Percentiles rank a stretch among this genome's conserved stretches.
These are phyloP conservation scores for Pythium scleroteichum DNA, from an alignment of 352 stramenopile genomes.

Conservation along the genomic window DNA sequence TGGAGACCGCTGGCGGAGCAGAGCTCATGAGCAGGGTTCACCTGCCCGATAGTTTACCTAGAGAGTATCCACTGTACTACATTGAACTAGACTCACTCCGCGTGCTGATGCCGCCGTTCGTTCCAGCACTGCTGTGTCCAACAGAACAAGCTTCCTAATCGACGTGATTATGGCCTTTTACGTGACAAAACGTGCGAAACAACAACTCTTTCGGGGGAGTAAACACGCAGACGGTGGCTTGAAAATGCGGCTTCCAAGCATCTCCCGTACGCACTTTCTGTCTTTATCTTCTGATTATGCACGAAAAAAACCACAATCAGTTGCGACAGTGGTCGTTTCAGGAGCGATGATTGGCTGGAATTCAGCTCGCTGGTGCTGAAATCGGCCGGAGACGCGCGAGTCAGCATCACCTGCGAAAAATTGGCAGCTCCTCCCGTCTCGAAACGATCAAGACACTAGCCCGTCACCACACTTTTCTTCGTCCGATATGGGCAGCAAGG, in stretches of 20 bases:
- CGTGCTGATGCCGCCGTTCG: not conserved
- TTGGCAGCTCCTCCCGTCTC: not conserved
- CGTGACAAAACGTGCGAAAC: not conserved
- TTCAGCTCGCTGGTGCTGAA: not conserved
- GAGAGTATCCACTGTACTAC: not conserved
- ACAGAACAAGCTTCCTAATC: slow-evolving; percentile 1
- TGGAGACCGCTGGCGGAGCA: too few species aligned
- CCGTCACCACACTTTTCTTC: not conserved
- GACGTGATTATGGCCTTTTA: not conserved
- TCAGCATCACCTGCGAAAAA: slow-evolving; percentile 11
- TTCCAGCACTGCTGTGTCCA: not conserved
- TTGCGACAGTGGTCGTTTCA: slow-evolving; percentile 8
- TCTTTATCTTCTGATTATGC: slow-evolving; percentile 9
- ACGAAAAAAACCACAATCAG: slow-evolving; percentile 8
- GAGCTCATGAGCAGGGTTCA: too few species aligned
- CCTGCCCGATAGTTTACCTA: not conserved
- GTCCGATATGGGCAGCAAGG: slow-evolving; percentile 19
- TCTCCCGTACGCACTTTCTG: slow-evolving; percentile 9
- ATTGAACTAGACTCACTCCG: not conserved
- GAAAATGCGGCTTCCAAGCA: not conserved
- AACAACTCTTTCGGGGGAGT: not conserved
- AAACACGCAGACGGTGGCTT: not conserved
- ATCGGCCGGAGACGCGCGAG: too few species aligned
- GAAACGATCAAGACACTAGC: slow-evolving; percentile 1
- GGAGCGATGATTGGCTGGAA: slow-evolving; percentile 15